phyloP scores from a whole-genome alignment of 768 basidiomycete genomes.

The Naganishia kalamii region DNA sequence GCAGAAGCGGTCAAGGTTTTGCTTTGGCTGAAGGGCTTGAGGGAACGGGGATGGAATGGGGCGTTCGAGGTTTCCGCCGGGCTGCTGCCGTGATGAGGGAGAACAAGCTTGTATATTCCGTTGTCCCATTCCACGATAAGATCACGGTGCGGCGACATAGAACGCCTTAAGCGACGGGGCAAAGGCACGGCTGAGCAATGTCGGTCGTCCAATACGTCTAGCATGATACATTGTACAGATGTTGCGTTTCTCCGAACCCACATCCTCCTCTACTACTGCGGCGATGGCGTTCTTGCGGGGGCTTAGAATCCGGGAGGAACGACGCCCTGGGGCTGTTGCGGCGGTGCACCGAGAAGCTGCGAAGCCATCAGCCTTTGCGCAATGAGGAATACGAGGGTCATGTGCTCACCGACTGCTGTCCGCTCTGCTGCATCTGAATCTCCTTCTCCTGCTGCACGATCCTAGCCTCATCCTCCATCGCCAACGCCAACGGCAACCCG shows the following conservation, averaged over 20 bases:
- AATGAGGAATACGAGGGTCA: neutral
- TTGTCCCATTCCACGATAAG: no score
- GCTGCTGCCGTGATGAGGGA: slow-evolving; percentile 15
- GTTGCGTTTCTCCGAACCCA: no score
- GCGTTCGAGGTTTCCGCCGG: slow-evolving; percentile 39
- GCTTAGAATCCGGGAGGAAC: slow-evolving; percentile 81
- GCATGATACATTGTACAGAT: no score
- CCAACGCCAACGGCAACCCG: slow-evolving; percentile 84
- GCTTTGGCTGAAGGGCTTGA: slow-evolving; percentile 38
- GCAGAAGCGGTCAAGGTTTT: slow-evolving; percentile 35
- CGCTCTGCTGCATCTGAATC: slow-evolving; percentile 84
- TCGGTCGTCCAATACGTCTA: no score
- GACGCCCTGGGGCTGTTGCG: slow-evolving; percentile 54
- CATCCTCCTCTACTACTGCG: no score
- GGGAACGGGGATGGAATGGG: slow-evolving; percentile 33
- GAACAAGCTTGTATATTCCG: no score
- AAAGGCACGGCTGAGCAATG: no score
- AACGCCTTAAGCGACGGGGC: no score
- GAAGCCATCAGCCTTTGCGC: neutral
- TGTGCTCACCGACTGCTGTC: slow-evolving; percentile 71
- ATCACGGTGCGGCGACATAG: no score
- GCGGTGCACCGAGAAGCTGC: slow-evolving; percentile 67
- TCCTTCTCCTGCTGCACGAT: slow-evolving; percentile 90
- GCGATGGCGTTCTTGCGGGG: no score
- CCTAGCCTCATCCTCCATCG: slow-evolving; percentile 92